Evolutionary conservation across 2,329 filamentous ascomycete species (phyloP).

Genomic region (Calonectria leucothoes): DNA sequence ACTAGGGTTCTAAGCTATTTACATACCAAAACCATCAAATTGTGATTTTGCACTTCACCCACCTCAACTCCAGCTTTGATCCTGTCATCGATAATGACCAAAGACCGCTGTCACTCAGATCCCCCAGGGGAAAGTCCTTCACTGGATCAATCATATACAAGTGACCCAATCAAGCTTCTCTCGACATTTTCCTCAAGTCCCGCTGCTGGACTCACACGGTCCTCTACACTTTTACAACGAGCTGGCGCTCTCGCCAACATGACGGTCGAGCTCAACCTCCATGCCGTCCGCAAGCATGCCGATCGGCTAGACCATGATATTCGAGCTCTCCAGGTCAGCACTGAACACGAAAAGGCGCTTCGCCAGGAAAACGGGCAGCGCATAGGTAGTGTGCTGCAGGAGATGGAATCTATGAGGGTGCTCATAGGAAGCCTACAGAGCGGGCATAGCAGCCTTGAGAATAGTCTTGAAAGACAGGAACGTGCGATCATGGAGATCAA

Average conservation of each 20-base stretch:
- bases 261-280: slow-evolving; percentile 51
- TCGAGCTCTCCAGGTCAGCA: slow-evolving; percentile 38
- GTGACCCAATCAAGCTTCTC: slow-evolving; percentile 1
- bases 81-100: slow-evolving; percentile 15
- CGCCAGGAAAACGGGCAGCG: slow-evolving; percentile 44
- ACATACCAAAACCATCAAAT: background rate
- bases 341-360: slow-evolving; percentile 43
- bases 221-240: slow-evolving; percentile 34
- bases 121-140: slow-evolving; percentile 8
- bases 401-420: slow-evolving; percentile 46
- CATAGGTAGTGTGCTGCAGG: slow-evolving; percentile 43
- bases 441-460: slow-evolving; percentile 19
- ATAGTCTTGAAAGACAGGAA: slow-evolving; percentile 33
- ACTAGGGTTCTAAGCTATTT: background rate
- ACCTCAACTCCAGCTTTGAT: too few relatives aligned
- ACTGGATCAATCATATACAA: slow-evolving; percentile 9
- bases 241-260: slow-evolving; percentile 51
- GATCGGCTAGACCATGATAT: slow-evolving; percentile 47
- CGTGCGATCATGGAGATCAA: slow-evolving; percentile 32
- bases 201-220: background rate
- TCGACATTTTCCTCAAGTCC: background rate
- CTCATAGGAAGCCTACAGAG: slow-evolving; percentile 34
- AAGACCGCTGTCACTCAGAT: slow-evolving; percentile 28
- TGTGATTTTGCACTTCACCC: too few relatives aligned
- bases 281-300: slow-evolving; percentile 41